Evolutionary conservation across 2,329 filamentous ascomycete genomes (phyloP).

Genomic region (Graphium sp.): DNA sequence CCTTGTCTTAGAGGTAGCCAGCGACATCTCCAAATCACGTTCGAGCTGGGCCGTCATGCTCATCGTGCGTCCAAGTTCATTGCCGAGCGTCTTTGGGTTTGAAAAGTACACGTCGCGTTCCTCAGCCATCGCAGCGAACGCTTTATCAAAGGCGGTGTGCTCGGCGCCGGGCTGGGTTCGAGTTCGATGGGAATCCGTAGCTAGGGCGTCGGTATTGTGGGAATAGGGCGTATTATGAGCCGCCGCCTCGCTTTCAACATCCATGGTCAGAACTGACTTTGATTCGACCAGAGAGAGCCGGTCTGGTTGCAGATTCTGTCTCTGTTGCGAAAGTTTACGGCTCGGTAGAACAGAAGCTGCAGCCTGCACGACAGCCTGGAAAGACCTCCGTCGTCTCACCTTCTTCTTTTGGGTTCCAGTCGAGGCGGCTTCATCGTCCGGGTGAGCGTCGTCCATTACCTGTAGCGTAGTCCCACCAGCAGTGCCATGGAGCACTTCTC

Average conservation of each 20-base stretch:
- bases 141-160: constrained; percentile 5
- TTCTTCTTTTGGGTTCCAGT: too few relatives aligned
- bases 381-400: constrained; percentile 4
- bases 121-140: constrained; percentile 3
- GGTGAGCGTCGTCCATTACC: too few relatives aligned
- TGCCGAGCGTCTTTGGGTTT: too few relatives aligned
- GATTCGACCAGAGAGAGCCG: too few relatives aligned
- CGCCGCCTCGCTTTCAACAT: too few relatives aligned
- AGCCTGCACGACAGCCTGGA: constrained; percentile 1
- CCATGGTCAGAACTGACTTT: too few relatives aligned
- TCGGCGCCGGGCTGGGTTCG: constrained; percentile 1
- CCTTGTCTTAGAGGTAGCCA: not conserved
- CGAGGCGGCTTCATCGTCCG: too few relatives aligned
- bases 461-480: too few relatives aligned
- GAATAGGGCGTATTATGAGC: not conserved
- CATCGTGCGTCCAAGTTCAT: too few relatives aligned
- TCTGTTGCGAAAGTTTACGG: not conserved
- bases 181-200: not conserved
- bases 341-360: not conserved
- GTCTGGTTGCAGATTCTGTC: too few relatives aligned
- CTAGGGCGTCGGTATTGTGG: not conserved
- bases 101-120: constrained; percentile 4
- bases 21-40: constrained; percentile 1
- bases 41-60: too few relatives aligned
- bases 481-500: too few relatives aligned